These are phyloP conservation scores for Tillandsia fasciculata DNA, from an alignment of 176 grass and related monocot species.

Conservation along the genomic window DNA sequence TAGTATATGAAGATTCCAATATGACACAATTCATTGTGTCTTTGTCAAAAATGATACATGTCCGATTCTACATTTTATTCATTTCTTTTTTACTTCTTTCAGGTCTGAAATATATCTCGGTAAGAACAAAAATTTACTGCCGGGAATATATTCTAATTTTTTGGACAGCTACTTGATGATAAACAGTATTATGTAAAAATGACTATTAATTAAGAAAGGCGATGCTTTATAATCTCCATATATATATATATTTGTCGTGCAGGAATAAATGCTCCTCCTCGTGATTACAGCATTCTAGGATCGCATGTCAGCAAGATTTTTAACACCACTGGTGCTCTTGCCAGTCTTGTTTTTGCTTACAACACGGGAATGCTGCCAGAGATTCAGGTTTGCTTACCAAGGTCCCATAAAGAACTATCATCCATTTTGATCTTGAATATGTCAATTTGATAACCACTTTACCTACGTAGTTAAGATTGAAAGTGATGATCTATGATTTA, in stretches of 20 bases:
- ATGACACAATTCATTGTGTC: too few relatives aligned
- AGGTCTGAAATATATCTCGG: too few relatives aligned
- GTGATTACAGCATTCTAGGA: conserved; percentile 77
- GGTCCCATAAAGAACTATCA: not conserved
- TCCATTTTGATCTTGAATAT: not conserved
- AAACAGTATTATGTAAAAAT: not conserved
- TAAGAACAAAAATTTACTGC: too few relatives aligned
- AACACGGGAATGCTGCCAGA: conserved; percentile 97
- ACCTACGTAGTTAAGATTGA: not conserved
- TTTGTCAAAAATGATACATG: too few relatives aligned
- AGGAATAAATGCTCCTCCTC: conserved; percentile 43
- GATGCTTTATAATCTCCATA: not conserved
- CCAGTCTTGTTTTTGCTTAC: conserved; percentile 86
- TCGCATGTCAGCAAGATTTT: conserved; percentile 42
- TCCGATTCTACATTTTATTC: too few relatives aligned
- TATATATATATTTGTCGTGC: not conserved
- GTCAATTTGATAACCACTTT: not conserved
- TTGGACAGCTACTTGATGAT: too few relatives aligned
- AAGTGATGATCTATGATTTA: too few relatives aligned
- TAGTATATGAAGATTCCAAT: too few relatives aligned
- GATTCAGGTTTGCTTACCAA: conserved; percentile 52
- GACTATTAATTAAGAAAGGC: not conserved
- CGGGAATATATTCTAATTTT: too few relatives aligned
- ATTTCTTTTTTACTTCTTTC: too few relatives aligned
- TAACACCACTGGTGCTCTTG: conserved; percentile 64